Percentiles rank a stretch among this genome's conserved stretches.
Conservation (phyloP, 495 filamentous ascomycete species). For the Sphaerosporella brunnea region DNA sequence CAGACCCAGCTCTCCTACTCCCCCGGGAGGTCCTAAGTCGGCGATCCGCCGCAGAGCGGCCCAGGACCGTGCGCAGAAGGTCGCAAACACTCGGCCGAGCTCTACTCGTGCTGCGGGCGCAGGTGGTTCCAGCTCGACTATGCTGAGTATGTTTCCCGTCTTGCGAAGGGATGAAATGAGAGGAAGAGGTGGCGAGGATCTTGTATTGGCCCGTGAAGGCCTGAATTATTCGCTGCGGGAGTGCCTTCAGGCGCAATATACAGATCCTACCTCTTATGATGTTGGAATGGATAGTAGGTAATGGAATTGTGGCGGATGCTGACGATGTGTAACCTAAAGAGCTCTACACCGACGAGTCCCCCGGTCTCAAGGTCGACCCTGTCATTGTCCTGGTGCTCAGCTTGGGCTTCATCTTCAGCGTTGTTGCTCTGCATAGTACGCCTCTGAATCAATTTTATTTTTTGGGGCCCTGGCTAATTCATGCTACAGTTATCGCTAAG, state of each 20-base stretch:
- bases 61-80: slow-evolving; percentile 85
- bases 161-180: neutral
- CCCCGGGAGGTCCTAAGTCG: slow-evolving; percentile 87
- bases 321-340: slow-evolving; percentile 27
- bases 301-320: slow-evolving; percentile 1
- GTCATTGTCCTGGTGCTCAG: slow-evolving; percentile 89
- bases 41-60: slow-evolving; percentile 85
- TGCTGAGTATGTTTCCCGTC: slow-evolving; percentile 54
- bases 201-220: neutral
- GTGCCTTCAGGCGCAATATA: too few species aligned
- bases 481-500: slow-evolving; percentile 74
- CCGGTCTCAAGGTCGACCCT: slow-evolving; percentile 89
- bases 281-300: neutral
- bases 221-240: too few species aligned
- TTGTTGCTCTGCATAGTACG: slow-evolving; percentile 92
- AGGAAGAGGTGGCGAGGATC: neutral
- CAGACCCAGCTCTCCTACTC: slow-evolving; percentile 68
- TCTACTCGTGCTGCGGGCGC: slow-evolving; percentile 87
- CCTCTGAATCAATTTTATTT: slow-evolving; percentile 16
- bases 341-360: slow-evolving; percentile 97
- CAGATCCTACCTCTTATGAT: too few species aligned
- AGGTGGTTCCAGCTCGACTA: slow-evolving; percentile 88
- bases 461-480: slow-evolving; percentile 8
- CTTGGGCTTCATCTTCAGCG: slow-evolving; percentile 94
- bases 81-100: slow-evolving; percentile 74